Percentiles rank a stretch among this genome's conserved stretches.
phyloP scores from a whole-genome alignment of 192 early-diverging fungal genomes.

The Pilobolus umbonatus region DNA sequence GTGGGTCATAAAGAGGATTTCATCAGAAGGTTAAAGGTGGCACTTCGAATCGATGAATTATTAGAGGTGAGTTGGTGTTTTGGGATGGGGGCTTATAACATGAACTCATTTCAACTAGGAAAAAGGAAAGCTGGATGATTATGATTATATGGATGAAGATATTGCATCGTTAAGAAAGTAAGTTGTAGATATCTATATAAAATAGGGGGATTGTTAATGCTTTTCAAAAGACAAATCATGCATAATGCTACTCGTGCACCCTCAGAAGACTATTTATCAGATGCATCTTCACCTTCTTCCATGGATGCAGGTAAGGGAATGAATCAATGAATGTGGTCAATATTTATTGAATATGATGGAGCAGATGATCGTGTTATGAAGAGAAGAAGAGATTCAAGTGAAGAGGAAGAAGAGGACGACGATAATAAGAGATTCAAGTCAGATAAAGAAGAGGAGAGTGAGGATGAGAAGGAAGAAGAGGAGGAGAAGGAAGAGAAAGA shows the following conservation, averaged over 20 bases:
- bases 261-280: not conserved
- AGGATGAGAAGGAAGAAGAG: constrained; percentile 21
- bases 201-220: not conserved
- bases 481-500: constrained; percentile 36
- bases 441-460: not conserved
- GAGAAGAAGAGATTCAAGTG: constrained; percentile 7
- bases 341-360: too few relatives aligned
- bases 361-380: not conserved
- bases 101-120: not conserved
- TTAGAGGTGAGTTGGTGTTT: constrained; percentile 34
- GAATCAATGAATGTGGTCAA: too few relatives aligned
- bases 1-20: constrained; percentile 44
- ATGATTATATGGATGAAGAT: constrained; percentile 12
- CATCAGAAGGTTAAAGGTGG: constrained; percentile 40
- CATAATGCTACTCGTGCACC: constrained; percentile 2
- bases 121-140: constrained; percentile 16
- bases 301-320: not conserved
- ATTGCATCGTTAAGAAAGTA: constrained; percentile 15
- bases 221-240: not conserved
- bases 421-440: constrained; percentile 7
- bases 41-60: constrained; percentile 43
- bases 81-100: too few relatives aligned
- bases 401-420: not conserved
- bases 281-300: not conserved
- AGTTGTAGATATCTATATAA: not conserved